Conservation (phyloP, 2,329 filamentous ascomycete species). For the Sporothrix schenckii region DNA sequence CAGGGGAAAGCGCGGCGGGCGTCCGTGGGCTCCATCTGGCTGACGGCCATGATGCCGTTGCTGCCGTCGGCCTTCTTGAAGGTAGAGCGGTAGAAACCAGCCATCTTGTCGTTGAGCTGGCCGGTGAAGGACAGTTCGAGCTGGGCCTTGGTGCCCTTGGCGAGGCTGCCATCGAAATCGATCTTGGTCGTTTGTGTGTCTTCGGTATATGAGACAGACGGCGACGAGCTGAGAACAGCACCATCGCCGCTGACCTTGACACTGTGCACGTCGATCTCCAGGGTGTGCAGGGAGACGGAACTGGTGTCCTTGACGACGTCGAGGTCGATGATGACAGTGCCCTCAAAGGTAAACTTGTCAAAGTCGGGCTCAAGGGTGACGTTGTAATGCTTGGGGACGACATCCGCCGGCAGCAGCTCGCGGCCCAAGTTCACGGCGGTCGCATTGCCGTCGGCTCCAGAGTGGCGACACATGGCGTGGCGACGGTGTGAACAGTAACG, state of each 20-base stretch:
- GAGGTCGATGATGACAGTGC: conserved; percentile 81
- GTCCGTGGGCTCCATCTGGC: conserved; percentile 96
- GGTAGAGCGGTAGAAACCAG: conserved; percentile 85
- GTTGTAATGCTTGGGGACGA: conserved; percentile 90
- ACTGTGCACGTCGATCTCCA: conserved; percentile 81
- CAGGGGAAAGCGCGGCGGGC: conserved; percentile 91
- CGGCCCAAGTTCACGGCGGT: conserved; percentile 55
- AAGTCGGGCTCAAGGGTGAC: conserved; percentile 91
- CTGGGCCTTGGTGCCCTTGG: conserved; percentile 75
- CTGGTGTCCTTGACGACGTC: conserved; percentile 83
- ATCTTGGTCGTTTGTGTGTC: conserved; percentile 81
- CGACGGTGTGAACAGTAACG: conserved; percentile 76
- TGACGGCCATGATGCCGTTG: conserved; percentile 81
- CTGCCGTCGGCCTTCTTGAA: conserved; percentile 82
- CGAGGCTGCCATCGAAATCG: conserved; percentile 71
- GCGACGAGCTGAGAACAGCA: conserved; percentile 61
- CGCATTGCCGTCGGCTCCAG: conserved; percentile 44
- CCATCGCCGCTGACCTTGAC: conserved; percentile 68
- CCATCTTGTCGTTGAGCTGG: conserved; percentile 84
- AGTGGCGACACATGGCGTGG: conserved; percentile 67
- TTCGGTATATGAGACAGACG: conserved; percentile 72
- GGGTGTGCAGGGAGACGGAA: conserved; percentile 83
- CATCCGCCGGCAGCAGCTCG: conserved; percentile 87
- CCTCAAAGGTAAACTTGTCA: conserved; percentile 82
- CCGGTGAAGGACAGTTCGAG: conserved; percentile 77